Base-by-base conservation (phyloP, 2,329 filamentous ascomycete genomes). In the Stagonosporopsis tanaceti region DNA sequence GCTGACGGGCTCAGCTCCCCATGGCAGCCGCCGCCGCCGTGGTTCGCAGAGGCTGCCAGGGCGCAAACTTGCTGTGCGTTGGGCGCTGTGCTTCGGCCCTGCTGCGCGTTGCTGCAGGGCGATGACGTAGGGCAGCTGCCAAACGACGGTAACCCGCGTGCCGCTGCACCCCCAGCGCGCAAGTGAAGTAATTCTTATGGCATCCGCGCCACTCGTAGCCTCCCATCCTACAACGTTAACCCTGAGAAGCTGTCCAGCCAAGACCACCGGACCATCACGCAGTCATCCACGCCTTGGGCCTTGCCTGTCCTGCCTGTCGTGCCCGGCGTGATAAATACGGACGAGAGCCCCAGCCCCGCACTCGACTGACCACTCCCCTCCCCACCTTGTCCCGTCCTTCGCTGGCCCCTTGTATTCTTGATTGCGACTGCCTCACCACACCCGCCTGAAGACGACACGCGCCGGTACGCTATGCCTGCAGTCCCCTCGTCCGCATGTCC, bases 381-480 rank as follows among this genome's bases (percentile, higher is more conserved):
- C 42, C 25, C 58, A 48, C 61, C 56, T 62, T 60, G 51, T 64
- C 59, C 41, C 51, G 54, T 66, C 57, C 57, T 64, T 66, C 39
- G 61, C 57, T 55, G 50, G 57, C 59, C 56, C 50, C 32, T 56
- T 59, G 56, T 59, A 28, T 57, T 48, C 50, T 54, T 59, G 50
- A 53, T 54, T 59, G 56, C 50, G 45, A 34, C 48, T 45, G 39
- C 54, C 54, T 57, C 41, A 25, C 34, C 22, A 25, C 34, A 46
- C 9, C 25, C 41, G 34, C 34, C 27, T 41, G 28, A 32, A 44
- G 39, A 61, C 40, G 48, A 41, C 50, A 39, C 47, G 46, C 61
- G 59, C 55, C 56, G 68, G 70, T 72, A 70, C 44, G 65, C 57
- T 51, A 50, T 50, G 44, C 5, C 39, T 44, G 38, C 40, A 39